Base-by-base conservation (phyloP, 2,329 filamentous ascomycete species). In the Lecanicillium sp. region DNA sequence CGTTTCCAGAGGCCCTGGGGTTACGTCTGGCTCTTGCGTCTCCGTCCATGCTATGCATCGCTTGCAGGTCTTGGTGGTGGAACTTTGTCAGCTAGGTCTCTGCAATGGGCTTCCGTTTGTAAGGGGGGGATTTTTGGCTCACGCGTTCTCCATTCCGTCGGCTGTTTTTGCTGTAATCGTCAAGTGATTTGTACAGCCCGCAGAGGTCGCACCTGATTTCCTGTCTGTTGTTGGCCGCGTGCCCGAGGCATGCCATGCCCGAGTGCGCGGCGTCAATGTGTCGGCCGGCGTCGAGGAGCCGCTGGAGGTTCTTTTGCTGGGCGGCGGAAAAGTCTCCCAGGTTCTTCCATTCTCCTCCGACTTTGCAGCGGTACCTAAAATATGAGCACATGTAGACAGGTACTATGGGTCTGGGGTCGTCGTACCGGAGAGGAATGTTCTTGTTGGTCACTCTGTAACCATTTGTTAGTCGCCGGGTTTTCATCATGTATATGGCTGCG, bases 221-320 rank as follows among this genome's bases (percentile, higher is more conserved):
- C 3, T 33, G 28, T 1, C 47, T 38, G 5, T 37, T 33, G 6
- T 49, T 49, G 3, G 54, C 43, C 1, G 50, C 49, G 37, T 65
- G 62, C 4, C 60, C 53, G 7, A 50, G 49, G 33, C 62, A 65
- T 1, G 51, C 51, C 60, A 65, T 64, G 19, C 59, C 59, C 1
- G 52, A 56, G 30, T 57, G 56, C 1, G 51, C 51, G 1, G 58
- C 41, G 17, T 59, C 44, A n/a, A 59, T 30, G 5, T 29, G 37
- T 3, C 29, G 25, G 4, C 44, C 15, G 3, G 17, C 33, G 3
- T 42, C 41, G 15, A 48, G 32, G 27, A 51, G 49, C 13, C 34
- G 14, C 10, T 49, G 42, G 10, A 61, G 33, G 5, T 53, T 37
- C 14, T 46, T 49, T 36, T 55, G 56, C 36, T 65, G 58, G 4